phyloP scores from a whole-genome alignment of 495 filamentous ascomycete genomes.

The Penicillium crystallinum region DNA sequence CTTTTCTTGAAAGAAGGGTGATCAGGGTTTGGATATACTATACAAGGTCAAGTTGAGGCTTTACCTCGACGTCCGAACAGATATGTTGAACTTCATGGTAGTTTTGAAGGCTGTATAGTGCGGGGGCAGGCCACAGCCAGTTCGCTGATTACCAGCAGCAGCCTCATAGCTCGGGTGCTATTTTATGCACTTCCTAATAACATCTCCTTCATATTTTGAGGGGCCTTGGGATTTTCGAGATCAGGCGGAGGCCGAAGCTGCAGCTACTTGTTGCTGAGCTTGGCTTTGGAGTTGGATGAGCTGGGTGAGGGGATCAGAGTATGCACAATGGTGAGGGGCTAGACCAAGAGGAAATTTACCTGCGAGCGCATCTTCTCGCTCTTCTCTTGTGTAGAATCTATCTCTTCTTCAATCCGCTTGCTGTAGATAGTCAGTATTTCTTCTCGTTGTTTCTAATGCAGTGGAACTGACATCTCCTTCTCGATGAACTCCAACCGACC shows the following conservation, averaged over 20 bases:
- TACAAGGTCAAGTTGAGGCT: not conserved
- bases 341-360: constrained; percentile 33
- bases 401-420: constrained; percentile 74
- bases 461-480: constrained; percentile 74
- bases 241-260: constrained; percentile 35
- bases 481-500: constrained; percentile 86
- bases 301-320: constrained; percentile 24
- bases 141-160: not conserved
- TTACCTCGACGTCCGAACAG: not conserved
- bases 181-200: not conserved
- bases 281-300: constrained; percentile 43
- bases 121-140: not conserved
- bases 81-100: not conserved
- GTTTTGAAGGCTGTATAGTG: not conserved
- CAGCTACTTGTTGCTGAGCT: constrained; percentile 35
- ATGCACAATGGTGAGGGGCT: not conserved
- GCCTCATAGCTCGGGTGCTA: not conserved
- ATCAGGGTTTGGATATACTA: not conserved
- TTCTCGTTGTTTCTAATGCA: not conserved
- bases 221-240: not conserved
- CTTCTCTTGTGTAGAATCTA: constrained; percentile 72
- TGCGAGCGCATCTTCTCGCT: constrained; percentile 75
- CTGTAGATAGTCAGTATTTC: constrained; percentile 39
- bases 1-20: no score
- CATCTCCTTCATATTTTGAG: not conserved